Evolutionary conservation across 805 yeast genomes (phyloP).

Genomic region (Cyberlindnera amylophila): DNA sequence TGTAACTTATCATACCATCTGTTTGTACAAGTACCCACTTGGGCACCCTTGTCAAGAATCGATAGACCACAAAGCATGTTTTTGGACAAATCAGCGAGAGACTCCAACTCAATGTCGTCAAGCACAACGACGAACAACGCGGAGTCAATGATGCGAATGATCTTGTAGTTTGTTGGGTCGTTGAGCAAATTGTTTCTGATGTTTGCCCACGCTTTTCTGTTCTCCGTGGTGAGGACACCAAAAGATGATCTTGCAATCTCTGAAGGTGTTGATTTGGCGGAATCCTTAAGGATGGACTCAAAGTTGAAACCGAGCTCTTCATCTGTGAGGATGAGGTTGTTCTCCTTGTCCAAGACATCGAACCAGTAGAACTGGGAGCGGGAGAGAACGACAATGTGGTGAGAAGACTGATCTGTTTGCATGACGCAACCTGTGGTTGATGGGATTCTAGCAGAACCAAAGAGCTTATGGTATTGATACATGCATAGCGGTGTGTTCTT

Average conservation of each 20-base stretch:
- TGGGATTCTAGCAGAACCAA: slow-evolving; percentile 87
- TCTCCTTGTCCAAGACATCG: slow-evolving; percentile 74
- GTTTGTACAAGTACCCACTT: slow-evolving; percentile 90
- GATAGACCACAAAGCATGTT: slow-evolving; percentile 88
- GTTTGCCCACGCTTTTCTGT: slow-evolving; percentile 82
- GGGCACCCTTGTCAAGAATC: slow-evolving; percentile 76
- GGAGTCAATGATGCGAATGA: slow-evolving; percentile 69
- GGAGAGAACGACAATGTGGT: slow-evolving; percentile 77
- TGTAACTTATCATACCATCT: slow-evolving; percentile 94
- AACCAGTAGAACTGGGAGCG: slow-evolving; percentile 94
- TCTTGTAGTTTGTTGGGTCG: slow-evolving; percentile 59
- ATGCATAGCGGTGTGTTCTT: slow-evolving; percentile 72
- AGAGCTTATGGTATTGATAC: slow-evolving; percentile 86
- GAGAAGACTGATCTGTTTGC: slow-evolving; percentile 73
- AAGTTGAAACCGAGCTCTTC: slow-evolving; percentile 72
- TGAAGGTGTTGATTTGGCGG: slow-evolving; percentile 42
- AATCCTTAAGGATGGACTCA: slow-evolving; percentile 73
- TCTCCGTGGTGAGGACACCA: slow-evolving; percentile 88
- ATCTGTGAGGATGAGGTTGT: slow-evolving; percentile 70
- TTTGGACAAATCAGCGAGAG: slow-evolving; percentile 63
- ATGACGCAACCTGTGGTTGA: slow-evolving; percentile 77
- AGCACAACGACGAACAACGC: slow-evolving; percentile 81
- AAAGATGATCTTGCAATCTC: slow-evolving; percentile 80
- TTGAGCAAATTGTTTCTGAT: slow-evolving; percentile 51
- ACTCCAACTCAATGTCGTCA: slow-evolving; percentile 67